These are phyloP conservation scores for Nemophila menziesii DNA, from an alignment of 257 asterid species.

Conservation along the genomic window DNA sequence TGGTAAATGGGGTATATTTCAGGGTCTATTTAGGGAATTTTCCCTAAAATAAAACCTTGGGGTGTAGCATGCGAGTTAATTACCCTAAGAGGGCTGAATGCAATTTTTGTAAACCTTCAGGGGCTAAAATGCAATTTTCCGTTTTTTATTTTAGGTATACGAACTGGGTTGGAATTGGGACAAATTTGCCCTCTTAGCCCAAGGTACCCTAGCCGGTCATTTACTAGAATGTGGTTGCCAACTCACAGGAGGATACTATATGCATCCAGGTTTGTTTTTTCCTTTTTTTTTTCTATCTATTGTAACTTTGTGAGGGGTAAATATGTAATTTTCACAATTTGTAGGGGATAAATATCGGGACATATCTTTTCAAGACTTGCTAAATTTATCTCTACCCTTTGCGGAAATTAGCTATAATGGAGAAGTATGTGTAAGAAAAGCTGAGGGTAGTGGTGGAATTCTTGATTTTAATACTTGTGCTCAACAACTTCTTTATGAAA, in stretches of 20 bases:
- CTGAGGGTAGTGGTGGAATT: conserved; percentile 68
- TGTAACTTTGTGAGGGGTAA: conserved; percentile 8
- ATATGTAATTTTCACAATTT: conserved; percentile 6
- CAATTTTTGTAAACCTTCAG: conserved; percentile 3
- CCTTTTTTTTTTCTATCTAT: conserved; percentile 3
- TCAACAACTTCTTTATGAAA: conserved; percentile 93
- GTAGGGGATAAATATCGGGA: conserved; percentile 75
- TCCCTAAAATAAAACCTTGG: too few species aligned
- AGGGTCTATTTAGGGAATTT: too few species aligned
- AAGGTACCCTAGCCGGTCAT: conserved; percentile 92
- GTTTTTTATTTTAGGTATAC: conserved; percentile 76
- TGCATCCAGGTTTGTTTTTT: conserved; percentile 79
- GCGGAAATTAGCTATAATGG: conserved; percentile 76
- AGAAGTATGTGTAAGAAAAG: conserved; percentile 62
- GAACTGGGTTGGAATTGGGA: conserved; percentile 99
- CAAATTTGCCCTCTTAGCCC: conserved; percentile 67
- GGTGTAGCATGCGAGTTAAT: too few species aligned
- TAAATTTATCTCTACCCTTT: conserved; percentile 79
- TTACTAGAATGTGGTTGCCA: conserved; percentile 98
- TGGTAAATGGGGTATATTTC: too few species aligned
- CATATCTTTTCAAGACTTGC: conserved; percentile 61
- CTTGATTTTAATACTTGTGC: conserved; percentile 69
- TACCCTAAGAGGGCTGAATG: too few species aligned
- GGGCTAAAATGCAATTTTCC: too few species aligned
- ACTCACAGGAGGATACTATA: conserved; percentile 92